phyloP scores from a whole-genome alignment of 192 early-diverging fungal species.

The Coemansia aciculifera region DNA sequence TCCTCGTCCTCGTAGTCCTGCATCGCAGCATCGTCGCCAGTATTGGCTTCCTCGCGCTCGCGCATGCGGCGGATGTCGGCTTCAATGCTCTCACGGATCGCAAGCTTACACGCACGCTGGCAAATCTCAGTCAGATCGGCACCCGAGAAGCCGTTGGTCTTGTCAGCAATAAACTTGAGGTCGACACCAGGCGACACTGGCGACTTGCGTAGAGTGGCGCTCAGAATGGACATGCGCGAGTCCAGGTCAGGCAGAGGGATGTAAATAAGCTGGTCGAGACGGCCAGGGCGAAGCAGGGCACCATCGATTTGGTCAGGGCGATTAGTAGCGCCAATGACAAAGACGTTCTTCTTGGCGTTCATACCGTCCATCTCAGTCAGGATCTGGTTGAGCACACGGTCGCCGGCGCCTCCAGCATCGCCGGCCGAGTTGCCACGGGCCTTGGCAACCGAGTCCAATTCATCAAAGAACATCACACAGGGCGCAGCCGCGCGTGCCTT shows the following conservation, averaged over 20 bases:
- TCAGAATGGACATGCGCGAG: conserved; percentile 82
- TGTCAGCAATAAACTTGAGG: conserved; percentile 81
- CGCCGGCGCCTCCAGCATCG: conserved; percentile 91
- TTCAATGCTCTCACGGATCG: conserved; percentile 95
- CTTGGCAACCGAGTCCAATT: conserved; percentile 97
- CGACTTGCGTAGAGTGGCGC: conserved; percentile 91
- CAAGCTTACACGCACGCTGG: conserved; percentile 95
- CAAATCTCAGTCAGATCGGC: conserved; percentile 99
- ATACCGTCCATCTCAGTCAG: conserved; percentile 99
- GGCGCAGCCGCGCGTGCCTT: conserved; percentile 97
- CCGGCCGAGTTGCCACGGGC: conserved; percentile 79
- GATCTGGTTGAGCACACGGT: conserved; percentile 98
- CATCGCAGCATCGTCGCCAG: conserved; percentile 73
- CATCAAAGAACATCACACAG: conserved; percentile 99
- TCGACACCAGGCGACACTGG: conserved; percentile 81
- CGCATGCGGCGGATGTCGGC: conserved; percentile 76
- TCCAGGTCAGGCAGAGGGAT: conserved; percentile 90
- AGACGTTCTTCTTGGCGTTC: conserved; percentile 99
- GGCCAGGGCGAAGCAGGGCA: conserved; percentile 95
- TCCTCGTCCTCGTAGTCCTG: conserved; percentile 70
- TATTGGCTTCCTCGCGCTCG: conserved; percentile 69
- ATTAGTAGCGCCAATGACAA: conserved; percentile 99
- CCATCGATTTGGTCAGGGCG: conserved; percentile 98
- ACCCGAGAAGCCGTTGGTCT: conserved; percentile 93
- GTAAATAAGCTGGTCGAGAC: conserved; percentile 98